These are phyloP conservation scores for Chlorella sp. DNA, from an alignment of 139 green algal species.

Conservation along the genomic window DNA sequence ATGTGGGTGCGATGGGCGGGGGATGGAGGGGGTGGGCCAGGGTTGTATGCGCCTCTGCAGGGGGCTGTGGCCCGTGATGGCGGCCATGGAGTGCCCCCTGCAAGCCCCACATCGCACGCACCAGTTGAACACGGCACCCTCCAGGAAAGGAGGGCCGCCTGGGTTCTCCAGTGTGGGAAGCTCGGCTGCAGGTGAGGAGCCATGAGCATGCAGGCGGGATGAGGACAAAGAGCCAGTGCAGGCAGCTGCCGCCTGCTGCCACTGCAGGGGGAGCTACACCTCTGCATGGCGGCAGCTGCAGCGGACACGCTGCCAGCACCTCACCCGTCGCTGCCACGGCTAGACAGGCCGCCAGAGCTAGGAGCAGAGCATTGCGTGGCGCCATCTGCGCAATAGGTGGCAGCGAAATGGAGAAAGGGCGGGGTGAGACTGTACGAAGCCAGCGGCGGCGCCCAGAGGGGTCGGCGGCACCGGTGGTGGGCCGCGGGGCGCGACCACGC, in stretches of 20 bases:
- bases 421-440: too few relatives aligned
- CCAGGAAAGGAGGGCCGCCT: background rate
- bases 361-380: background rate
- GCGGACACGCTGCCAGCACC: background rate
- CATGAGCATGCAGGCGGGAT: background rate
- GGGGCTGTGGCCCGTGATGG: too few relatives aligned
- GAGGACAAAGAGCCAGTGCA: background rate
- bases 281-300: background rate
- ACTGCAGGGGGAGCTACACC: background rate
- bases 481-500: too few relatives aligned
- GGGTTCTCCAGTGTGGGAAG: constrained; percentile 1
- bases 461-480: too few relatives aligned
- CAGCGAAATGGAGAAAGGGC: too few relatives aligned
- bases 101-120: too few relatives aligned
- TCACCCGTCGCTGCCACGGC: background rate
- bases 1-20: too few relatives aligned
- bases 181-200: background rate
- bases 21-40: too few relatives aligned
- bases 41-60: too few relatives aligned
- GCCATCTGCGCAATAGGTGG: too few relatives aligned
- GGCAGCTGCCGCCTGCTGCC: background rate
- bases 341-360: background rate
- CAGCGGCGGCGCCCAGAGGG: too few relatives aligned
- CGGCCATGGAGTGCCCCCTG: too few relatives aligned
- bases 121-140: background rate